These are phyloP conservation scores for Alternaria novae-zelandiae DNA, from an alignment of 2,329 filamentous ascomycete genomes.

Conservation along the genomic window DNA sequence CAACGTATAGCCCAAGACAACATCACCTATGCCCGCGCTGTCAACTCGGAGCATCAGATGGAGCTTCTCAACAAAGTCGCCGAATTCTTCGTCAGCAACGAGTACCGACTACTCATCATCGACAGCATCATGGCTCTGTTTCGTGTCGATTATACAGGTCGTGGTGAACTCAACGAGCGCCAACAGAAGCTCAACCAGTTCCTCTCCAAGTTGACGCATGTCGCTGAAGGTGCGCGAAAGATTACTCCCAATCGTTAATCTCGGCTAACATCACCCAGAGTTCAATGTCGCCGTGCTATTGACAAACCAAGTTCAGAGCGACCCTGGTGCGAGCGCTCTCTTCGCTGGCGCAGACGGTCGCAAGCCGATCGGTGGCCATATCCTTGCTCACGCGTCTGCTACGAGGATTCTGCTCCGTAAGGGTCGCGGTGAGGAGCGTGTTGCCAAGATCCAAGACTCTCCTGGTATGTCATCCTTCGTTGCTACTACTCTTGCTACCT, in stretches of 20 bases:
- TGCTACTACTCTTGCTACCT: slow-evolving; percentile 12
- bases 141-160: slow-evolving; percentile 70
- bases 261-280: slow-evolving; percentile 49
- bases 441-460: slow-evolving; percentile 72
- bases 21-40: slow-evolving; percentile 68
- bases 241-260: too few species aligned
- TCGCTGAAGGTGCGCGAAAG: slow-evolving; percentile 62
- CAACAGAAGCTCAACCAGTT: slow-evolving; percentile 73
- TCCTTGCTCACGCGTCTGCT: slow-evolving; percentile 72
- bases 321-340: slow-evolving; percentile 71
- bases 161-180: slow-evolving; percentile 71
- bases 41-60: slow-evolving; percentile 71
- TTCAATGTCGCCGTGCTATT: slow-evolving; percentile 66
- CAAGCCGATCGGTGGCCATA: slow-evolving; percentile 71
- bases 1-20: slow-evolving; percentile 71
- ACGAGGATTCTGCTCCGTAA: slow-evolving; percentile 71
- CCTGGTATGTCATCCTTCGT: slow-evolving; percentile 58
- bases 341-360: slow-evolving; percentile 72
- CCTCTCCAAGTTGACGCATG: slow-evolving; percentile 67
- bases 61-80: slow-evolving; percentile 68
- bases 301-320: slow-evolving; percentile 76
- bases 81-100: slow-evolving; percentile 66
- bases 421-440: slow-evolving; percentile 71
- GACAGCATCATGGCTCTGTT: slow-evolving; percentile 76
- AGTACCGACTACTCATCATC: slow-evolving; percentile 71